A percentile compares a stretch with the other conserved stretches of the same genome.
phyloP scores from a whole-genome alignment of 306 rosid species.

The Ochetophila trinervis region DNA sequence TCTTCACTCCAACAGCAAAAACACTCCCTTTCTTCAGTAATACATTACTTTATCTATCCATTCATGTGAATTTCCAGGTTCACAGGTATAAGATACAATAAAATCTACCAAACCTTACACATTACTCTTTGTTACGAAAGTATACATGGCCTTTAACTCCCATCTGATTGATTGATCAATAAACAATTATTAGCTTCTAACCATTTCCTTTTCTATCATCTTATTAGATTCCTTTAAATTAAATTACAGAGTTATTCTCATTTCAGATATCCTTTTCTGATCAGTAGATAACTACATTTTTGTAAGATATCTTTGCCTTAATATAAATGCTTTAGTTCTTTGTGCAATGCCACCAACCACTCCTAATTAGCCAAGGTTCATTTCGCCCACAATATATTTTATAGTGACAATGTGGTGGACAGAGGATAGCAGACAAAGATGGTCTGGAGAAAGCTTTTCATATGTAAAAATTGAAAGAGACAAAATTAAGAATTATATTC shows the following conservation, averaged over 20 bases:
- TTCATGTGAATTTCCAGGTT: neutral
- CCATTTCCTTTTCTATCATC: too few relatives aligned
- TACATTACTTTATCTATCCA: neutral
- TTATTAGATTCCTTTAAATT: too few relatives aligned
- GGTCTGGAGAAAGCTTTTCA: neutral
- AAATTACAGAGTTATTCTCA: too few relatives aligned
- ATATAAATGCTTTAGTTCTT: neutral
- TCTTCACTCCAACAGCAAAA: neutral
- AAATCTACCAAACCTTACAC: neutral
- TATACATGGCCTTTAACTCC: neutral
- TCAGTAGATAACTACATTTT: too few relatives aligned
- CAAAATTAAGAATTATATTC: slow-evolving; percentile 6
- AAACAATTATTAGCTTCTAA: neutral
- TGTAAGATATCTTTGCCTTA: neutral
- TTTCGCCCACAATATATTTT: neutral
- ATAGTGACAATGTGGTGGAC: neutral
- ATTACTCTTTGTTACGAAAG: neutral
- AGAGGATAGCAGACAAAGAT: neutral
- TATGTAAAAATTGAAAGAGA: neutral
- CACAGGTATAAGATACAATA: neutral
- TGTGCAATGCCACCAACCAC: neutral
- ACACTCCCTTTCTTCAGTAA: neutral
- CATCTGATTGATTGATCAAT: neutral
- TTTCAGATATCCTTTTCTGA: too few relatives aligned
- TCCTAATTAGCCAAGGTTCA: neutral